Percentiles rank a stretch among this genome's conserved stretches.
These are phyloP conservation scores for Plasmodium cynomolgi DNA, from an alignment of 169 alveolate genomes.

Conservation along the genomic window DNA sequence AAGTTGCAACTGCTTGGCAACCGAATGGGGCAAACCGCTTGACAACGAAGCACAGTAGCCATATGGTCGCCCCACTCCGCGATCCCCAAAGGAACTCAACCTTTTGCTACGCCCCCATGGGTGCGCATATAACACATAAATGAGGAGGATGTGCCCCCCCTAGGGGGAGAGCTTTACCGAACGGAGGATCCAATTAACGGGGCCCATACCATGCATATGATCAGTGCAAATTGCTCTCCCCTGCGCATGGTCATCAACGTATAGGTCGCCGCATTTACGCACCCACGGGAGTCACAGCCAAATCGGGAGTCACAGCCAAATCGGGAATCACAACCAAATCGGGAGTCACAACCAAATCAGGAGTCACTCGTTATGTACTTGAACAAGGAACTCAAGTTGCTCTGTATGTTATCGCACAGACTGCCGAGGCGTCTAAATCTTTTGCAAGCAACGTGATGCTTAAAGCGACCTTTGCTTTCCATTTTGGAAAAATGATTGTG, in stretches of 20 bases:
- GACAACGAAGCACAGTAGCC: no score
- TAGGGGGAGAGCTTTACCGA: neutral
- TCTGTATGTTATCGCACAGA: slow-evolving; percentile 39
- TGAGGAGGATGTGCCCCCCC: neutral
- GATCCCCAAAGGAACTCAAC: neutral
- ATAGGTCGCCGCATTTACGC: neutral
- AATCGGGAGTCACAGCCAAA: neutral
- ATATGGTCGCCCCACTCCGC: no score
- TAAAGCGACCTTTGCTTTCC: slow-evolving; percentile 2
- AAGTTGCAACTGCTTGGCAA: neutral
- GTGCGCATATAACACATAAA: no score
- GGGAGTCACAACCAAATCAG: neutral
- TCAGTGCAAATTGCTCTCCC: neutral
- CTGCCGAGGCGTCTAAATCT: neutral
- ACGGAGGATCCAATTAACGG: neutral
- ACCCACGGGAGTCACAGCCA: neutral
- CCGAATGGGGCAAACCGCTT: no score
- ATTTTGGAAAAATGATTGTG: slow-evolving; percentile 20
- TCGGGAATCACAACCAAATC: slow-evolving; percentile 4
- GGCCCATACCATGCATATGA: neutral
- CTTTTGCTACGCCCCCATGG: neutral
- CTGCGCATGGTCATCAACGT: neutral
- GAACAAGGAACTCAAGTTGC: slow-evolving; percentile 15
- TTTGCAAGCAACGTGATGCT: neutral
- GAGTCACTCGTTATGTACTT: slow-evolving; percentile 31